phyloP scores from a whole-genome alignment of 2,329 filamentous ascomycete species.

The Cladorrhinum sp. region DNA sequence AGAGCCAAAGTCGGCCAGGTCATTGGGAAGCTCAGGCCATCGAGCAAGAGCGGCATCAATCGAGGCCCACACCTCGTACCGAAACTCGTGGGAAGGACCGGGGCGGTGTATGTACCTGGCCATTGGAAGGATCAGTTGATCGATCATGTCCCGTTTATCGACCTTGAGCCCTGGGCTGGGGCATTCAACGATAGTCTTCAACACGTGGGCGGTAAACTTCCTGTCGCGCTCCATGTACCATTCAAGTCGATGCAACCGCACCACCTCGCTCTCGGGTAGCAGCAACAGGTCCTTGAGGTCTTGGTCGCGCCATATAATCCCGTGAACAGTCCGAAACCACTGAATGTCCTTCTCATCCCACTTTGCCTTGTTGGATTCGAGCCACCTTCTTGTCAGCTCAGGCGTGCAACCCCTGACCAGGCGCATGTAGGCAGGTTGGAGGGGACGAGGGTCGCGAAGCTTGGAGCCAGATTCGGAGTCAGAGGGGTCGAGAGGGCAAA shows the following conservation, averaged over 20 bases:
- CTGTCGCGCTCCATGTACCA: neutral
- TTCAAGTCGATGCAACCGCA: neutral
- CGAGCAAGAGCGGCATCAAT: conserved; percentile 4
- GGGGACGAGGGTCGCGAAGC: conserved; percentile 5
- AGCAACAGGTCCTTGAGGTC: neutral
- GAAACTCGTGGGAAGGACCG: neutral
- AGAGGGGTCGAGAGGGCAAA: neutral
- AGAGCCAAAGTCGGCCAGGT: neutral
- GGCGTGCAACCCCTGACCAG: conserved; percentile 3
- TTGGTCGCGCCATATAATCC: neutral
- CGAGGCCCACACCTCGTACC: conserved; percentile 1
- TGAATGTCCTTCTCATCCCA: neutral
- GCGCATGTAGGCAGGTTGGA: neutral
- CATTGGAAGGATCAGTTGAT: neutral
- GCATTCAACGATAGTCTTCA: neutral
- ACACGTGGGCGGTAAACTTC: neutral
- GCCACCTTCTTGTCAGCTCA: conserved; percentile 3
- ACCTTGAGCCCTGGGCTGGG: neutral
- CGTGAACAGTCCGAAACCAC: neutral
- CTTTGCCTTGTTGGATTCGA: neutral
- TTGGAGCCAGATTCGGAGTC: neutral
- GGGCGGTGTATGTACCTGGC: neutral
- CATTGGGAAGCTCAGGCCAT: conserved; percentile 4
- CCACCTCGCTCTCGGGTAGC: neutral
- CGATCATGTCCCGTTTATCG: neutral